Conservation (phyloP, 768 basidiomycete genomes). For the Collybiopsis confluens region DNA sequence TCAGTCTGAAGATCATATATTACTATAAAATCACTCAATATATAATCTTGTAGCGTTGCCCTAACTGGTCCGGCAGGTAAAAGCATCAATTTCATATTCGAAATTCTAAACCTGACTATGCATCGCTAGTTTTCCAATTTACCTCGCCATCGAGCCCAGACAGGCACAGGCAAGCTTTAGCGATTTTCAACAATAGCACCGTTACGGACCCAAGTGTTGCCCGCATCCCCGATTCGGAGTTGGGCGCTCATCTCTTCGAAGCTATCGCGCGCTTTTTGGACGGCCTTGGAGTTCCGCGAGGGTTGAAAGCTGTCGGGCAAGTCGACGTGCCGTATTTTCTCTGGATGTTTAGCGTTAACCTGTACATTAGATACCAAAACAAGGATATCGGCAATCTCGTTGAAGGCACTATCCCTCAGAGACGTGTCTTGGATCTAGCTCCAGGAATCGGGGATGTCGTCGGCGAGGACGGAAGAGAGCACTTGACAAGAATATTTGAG, state of each 20-base stretch:
- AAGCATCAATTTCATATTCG: slow-evolving; percentile 3
- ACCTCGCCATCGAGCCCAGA: slow-evolving; percentile 91
- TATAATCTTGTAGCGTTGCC: slow-evolving; percentile 55
- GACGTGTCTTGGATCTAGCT: slow-evolving; percentile 88
- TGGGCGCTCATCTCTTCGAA: slow-evolving; percentile 78
- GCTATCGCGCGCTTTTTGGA: slow-evolving; percentile 88
- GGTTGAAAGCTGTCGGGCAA: slow-evolving; percentile 74
- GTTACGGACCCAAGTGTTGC: slow-evolving; percentile 66
- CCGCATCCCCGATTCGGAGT: slow-evolving; percentile 71
- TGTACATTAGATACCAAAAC: slow-evolving; percentile 48
- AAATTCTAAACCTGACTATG: background rate
- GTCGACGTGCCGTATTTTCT: too few species aligned
- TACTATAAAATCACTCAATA: background rate
- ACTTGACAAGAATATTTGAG: slow-evolving; percentile 78
- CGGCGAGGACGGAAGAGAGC: slow-evolving; percentile 79
- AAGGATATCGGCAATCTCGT: slow-evolving; percentile 73
- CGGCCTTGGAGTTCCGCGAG: slow-evolving; percentile 78
- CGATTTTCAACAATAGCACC: slow-evolving; percentile 71
- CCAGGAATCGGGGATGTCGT: slow-evolving; percentile 83
- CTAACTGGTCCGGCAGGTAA: slow-evolving; percentile 82
- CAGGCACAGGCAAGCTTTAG: slow-evolving; percentile 84
- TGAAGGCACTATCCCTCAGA: slow-evolving; percentile 88
- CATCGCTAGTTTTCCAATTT: slow-evolving; percentile 76
- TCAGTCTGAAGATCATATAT: slow-evolving; percentile 19
- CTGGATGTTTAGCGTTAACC: background rate